Conservation (phyloP, 768 basidiomycete species). For the Rhodotorula paludigena region DNA sequence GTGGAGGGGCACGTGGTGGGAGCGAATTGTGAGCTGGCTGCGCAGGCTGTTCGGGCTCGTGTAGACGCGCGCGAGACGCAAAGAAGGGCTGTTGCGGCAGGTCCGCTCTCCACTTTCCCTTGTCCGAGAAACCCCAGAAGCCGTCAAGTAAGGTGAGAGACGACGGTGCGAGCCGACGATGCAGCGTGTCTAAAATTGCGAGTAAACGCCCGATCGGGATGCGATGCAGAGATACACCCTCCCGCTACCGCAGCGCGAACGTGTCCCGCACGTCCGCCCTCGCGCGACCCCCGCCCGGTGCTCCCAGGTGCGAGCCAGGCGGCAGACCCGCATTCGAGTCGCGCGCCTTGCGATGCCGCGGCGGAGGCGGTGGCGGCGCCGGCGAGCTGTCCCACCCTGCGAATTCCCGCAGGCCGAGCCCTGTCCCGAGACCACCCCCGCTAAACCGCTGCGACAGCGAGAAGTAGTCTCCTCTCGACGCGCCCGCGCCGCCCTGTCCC, state of each 20-base stretch:
- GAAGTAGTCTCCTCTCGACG: background rate
- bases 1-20: slow-evolving; percentile 1
- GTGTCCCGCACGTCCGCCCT: background rate
- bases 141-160: no score
- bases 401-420: background rate
- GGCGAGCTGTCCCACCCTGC: background rate
- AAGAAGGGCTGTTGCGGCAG: no score
- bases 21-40: slow-evolving; percentile 2
- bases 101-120: no score
- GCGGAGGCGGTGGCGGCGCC: background rate
- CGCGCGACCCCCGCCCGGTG: no score
- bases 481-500: background rate
- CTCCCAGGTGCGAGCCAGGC: background rate
- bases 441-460: no score
- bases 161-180: no score
- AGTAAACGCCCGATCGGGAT: no score
- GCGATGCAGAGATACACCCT: no score
- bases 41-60: background rate
- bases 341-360: background rate
- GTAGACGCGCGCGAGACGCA: no score
- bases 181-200: no score
- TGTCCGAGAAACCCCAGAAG: no score
- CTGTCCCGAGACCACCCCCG: background rate
- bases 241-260: background rate
- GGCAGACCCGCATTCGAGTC: background rate